These are phyloP conservation scores for Babesia ovata DNA, from an alignment of 169 alveolate genomes.

Conservation along the genomic window DNA sequence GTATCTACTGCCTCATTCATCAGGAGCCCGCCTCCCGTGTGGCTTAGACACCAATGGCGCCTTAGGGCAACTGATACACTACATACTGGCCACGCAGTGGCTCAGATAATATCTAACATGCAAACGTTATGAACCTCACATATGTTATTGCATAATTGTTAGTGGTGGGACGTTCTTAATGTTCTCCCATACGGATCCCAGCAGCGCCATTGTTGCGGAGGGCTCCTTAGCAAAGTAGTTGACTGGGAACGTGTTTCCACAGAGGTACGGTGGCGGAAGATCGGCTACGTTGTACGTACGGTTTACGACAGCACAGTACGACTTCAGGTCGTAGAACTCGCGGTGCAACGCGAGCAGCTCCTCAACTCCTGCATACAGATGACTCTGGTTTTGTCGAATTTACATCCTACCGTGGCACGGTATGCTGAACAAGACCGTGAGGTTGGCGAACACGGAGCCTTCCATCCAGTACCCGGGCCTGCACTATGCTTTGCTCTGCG, in stretches of 20 bases:
- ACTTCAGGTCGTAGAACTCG: slow-evolving; percentile 53
- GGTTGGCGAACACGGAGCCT: slow-evolving; percentile 54
- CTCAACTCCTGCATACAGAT: slow-evolving; percentile 11
- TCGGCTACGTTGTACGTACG: slow-evolving; percentile 31
- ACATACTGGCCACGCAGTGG: too few species aligned
- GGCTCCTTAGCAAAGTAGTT: slow-evolving; percentile 26
- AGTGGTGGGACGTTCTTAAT: not conserved
- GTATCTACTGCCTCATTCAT: too few species aligned
- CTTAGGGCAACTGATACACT: too few species aligned
- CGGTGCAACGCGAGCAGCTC: slow-evolving; percentile 42
- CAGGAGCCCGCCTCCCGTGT: too few species aligned
- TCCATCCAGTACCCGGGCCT: slow-evolving; percentile 56
- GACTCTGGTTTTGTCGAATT: not conserved
- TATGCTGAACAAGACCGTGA: slow-evolving; percentile 53
- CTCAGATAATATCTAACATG: too few species aligned
- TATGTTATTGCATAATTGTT: not conserved
- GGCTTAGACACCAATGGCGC: too few species aligned
- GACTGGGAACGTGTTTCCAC: slow-evolving; percentile 47
- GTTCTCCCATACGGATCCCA: slow-evolving; percentile 6
- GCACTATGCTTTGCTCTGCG: not conserved
- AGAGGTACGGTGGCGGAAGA: slow-evolving; percentile 60
- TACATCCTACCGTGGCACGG: slow-evolving; percentile 60
- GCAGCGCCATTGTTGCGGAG: not conserved
- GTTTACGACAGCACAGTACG: slow-evolving; percentile 46
- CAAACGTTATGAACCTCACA: too few species aligned